These are phyloP conservation scores for Botrytis byssoidea DNA, from an alignment of 2,329 filamentous ascomycete genomes.

Conservation along the genomic window DNA sequence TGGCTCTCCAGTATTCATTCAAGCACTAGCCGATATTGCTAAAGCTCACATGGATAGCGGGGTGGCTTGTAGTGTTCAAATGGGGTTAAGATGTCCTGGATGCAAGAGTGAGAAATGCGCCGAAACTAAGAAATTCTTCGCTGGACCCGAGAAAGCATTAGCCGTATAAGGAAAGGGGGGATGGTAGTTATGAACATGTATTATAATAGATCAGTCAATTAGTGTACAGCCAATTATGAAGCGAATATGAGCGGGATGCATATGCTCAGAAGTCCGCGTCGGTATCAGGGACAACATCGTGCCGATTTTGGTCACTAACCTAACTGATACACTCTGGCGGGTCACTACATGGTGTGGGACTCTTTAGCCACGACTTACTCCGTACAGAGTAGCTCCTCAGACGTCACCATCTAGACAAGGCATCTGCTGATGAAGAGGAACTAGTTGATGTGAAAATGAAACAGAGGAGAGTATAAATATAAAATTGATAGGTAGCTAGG, in stretches of 20 bases:
- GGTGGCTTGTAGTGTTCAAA: constrained; percentile 70
- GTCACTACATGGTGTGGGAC: neutral
- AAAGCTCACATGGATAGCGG: constrained; percentile 73
- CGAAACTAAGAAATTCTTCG: constrained; percentile 70
- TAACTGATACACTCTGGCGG: neutral
- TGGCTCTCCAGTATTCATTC: constrained; percentile 85
- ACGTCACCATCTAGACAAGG: neutral
- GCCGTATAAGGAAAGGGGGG: constrained; percentile 22
- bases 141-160: constrained; percentile 27
- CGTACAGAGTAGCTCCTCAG: neutral
- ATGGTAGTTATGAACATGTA: neutral
- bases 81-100: constrained; percentile 87
- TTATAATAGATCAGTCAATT: neutral
- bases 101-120: constrained; percentile 87
- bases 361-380: neutral
- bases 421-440: neutral
- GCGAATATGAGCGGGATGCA: neutral
- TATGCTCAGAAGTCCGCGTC: neutral
- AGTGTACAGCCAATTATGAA: neutral
- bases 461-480: neutral
- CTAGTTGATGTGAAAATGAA: neutral
- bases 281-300: neutral
- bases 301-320: neutral
- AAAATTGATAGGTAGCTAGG: neutral
- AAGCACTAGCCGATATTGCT: constrained; percentile 84